phyloP scores from a whole-genome alignment of 257 asterid genomes.

The Penstemon eatonii region DNA sequence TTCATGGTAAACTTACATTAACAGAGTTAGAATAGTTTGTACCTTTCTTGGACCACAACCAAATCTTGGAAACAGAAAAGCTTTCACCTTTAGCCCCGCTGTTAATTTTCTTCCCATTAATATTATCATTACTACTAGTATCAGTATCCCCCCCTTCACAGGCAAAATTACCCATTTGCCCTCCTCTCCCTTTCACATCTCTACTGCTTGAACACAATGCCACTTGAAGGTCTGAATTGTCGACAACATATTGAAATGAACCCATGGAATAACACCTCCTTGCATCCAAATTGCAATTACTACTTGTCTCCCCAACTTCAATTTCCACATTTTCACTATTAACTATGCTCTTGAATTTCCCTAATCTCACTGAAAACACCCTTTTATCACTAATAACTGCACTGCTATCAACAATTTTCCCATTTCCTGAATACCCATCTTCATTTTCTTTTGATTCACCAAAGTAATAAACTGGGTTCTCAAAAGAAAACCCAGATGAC shows the following conservation, averaged over 20 bases:
- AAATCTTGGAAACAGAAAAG: constrained; percentile 94
- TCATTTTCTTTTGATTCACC: constrained; percentile 53
- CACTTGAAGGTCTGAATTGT: constrained; percentile 79
- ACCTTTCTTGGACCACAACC: constrained; percentile 88
- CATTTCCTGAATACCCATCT: constrained; percentile 40
- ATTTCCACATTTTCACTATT: constrained; percentile 33
- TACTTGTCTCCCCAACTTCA: constrained; percentile 79
- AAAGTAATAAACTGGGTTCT: constrained; percentile 58
- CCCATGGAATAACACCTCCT: constrained; percentile 99
- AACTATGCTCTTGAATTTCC: constrained; percentile 55
- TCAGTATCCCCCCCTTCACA: constrained; percentile 52
- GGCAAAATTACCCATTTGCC: constrained; percentile 53
- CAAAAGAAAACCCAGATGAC: constrained; percentile 53
- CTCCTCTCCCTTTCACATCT: constrained; percentile 40
- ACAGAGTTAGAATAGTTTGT: constrained; percentile 43
- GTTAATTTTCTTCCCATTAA: constrained; percentile 62
- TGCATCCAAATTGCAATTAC: constrained; percentile 65
- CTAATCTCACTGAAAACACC: constrained; percentile 88
- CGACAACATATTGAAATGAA: constrained; percentile 89
- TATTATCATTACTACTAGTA: too few relatives aligned
- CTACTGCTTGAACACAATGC: constrained; percentile 48
- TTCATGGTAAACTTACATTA: constrained; percentile 22
- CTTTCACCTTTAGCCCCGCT: constrained; percentile 84
- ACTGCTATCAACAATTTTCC: constrained; percentile 22
- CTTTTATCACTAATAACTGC: constrained; percentile 53